Conservation (phyloP, 106 monocot genomes). For the Dioscorea alata region DNA sequence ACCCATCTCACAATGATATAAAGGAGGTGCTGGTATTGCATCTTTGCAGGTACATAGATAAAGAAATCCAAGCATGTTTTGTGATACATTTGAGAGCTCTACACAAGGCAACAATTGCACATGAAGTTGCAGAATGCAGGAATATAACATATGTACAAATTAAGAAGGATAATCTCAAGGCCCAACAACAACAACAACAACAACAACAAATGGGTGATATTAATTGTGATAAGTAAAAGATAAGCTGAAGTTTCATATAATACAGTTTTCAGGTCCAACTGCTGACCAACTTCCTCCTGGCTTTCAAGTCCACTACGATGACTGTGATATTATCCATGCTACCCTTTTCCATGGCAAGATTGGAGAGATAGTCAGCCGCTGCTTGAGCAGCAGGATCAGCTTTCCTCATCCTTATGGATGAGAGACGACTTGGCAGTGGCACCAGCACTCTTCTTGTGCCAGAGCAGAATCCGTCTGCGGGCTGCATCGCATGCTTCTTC, state of each 20-base stretch:
- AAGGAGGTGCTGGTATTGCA: no score
- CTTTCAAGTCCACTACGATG: slow-evolving; percentile 65
- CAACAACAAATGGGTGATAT: neutral
- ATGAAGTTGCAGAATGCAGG: no score
- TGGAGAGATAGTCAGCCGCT: slow-evolving; percentile 58
- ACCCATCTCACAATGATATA: no score
- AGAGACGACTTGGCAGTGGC: slow-evolving; percentile 2
- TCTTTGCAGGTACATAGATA: no score
- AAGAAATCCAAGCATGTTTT: no score
- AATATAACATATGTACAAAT: no score
- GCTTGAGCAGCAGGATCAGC: slow-evolving; percentile 59
- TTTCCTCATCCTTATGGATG: slow-evolving; percentile 9
- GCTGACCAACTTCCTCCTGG: slow-evolving; percentile 6
- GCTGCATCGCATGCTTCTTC: slow-evolving; percentile 53
- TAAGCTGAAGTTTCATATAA: neutral
- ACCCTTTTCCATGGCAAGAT: slow-evolving; percentile 50
- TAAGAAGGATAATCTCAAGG: slow-evolving; percentile 5
- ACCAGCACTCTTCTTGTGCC: no score
- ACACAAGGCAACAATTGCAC: no score
- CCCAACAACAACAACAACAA: slow-evolving; percentile 3
- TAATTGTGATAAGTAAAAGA: neutral
- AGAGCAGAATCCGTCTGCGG: slow-evolving; percentile 25
- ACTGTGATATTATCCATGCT: slow-evolving; percentile 70
- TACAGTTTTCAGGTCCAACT: neutral
- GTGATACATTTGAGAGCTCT: no score